Percentiles rank a stretch among this genome's conserved stretches.
phyloP scores from a whole-genome alignment of 1,284 basidiomycete genomes.

The Microbotryum scabiosae region DNA sequence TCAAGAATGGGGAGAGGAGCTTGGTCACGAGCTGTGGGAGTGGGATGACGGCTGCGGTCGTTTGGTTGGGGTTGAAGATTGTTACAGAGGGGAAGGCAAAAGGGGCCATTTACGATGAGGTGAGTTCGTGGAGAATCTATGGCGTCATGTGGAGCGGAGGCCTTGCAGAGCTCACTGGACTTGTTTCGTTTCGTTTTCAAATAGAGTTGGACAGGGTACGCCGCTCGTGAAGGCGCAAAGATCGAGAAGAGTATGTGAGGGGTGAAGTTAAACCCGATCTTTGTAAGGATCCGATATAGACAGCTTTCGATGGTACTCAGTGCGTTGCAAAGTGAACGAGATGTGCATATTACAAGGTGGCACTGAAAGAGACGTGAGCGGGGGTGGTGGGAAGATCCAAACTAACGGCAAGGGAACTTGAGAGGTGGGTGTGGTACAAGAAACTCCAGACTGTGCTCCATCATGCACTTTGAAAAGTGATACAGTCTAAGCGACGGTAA shows the following conservation, averaged over 20 bases:
- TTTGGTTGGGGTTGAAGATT: slow-evolving; percentile 77
- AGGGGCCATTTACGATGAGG: slow-evolving; percentile 75
- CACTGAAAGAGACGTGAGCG: too few relatives aligned
- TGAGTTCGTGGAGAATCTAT: slow-evolving; percentile 38
- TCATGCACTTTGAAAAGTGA: too few relatives aligned
- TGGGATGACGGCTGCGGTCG: slow-evolving; percentile 91
- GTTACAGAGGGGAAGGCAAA: slow-evolving; percentile 48
- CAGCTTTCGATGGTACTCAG: too few relatives aligned
- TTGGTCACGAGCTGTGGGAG: slow-evolving; percentile 49
- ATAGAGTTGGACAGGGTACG: slow-evolving; percentile 79
- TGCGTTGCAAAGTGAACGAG: too few relatives aligned
- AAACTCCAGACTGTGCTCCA: not conserved
- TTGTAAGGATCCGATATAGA: too few relatives aligned
- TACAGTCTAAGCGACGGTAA: too few relatives aligned
- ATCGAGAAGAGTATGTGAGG: slow-evolving; percentile 46
- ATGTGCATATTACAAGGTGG: too few relatives aligned
- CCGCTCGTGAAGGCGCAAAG: slow-evolving; percentile 53
- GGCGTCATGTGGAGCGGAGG: slow-evolving; percentile 1
- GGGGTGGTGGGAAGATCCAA: too few relatives aligned
- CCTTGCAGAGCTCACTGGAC: not conserved
- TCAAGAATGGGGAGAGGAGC: slow-evolving; percentile 53
- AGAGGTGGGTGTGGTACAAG: too few relatives aligned
- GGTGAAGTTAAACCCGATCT: too few relatives aligned
- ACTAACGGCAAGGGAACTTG: too few relatives aligned
- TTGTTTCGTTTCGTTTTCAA: slow-evolving; percentile 4